Evolutionary conservation across 176 grass and related monocot species (phyloP).

Genomic region (Olyra latifolia): DNA sequence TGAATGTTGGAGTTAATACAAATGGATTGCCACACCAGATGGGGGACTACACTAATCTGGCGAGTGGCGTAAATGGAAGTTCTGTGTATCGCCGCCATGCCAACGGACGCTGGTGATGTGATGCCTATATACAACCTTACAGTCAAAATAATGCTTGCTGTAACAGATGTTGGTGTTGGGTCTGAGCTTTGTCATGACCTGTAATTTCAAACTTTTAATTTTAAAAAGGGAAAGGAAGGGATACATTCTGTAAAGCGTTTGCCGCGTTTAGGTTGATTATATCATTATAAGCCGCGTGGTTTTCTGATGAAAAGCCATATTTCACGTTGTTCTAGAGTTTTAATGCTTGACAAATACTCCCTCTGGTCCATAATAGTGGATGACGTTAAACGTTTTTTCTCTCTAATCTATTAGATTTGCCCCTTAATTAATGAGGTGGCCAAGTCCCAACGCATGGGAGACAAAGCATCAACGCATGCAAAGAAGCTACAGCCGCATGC

Average conservation of each 20-base stretch:
- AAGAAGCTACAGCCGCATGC: too few species aligned
- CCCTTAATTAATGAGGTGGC: too few species aligned
- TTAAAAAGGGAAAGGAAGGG: slow-evolving; percentile 42
- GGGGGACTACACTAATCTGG: slow-evolving; percentile 45
- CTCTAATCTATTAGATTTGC: too few species aligned
- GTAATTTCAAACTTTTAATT: slow-evolving; percentile 42
- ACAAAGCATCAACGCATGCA: too few species aligned
- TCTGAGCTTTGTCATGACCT: slow-evolving; percentile 30
- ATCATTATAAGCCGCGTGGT: background rate
- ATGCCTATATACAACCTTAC: slow-evolving; percentile 44
- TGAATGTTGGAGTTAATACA: slow-evolving; percentile 26
- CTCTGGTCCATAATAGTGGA: too few species aligned
- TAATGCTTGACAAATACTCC: too few species aligned
- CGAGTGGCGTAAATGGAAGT: slow-evolving; percentile 34
- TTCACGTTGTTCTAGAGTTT: background rate
- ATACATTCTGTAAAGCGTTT: slow-evolving; percentile 32
- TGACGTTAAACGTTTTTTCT: too few species aligned
- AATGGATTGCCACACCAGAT: slow-evolving; percentile 45
- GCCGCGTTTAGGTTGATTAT: background rate
- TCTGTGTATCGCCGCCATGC: slow-evolving; percentile 50
- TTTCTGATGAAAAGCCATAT: background rate
- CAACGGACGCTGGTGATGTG: slow-evolving; percentile 50
- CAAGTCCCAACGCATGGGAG: too few species aligned
- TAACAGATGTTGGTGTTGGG: slow-evolving; percentile 41
- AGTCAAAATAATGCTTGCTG: slow-evolving; percentile 54